These are phyloP conservation scores for Diplotaxis tenuifolia DNA, from an alignment of 345 rosid species.

Conservation along the genomic window DNA sequence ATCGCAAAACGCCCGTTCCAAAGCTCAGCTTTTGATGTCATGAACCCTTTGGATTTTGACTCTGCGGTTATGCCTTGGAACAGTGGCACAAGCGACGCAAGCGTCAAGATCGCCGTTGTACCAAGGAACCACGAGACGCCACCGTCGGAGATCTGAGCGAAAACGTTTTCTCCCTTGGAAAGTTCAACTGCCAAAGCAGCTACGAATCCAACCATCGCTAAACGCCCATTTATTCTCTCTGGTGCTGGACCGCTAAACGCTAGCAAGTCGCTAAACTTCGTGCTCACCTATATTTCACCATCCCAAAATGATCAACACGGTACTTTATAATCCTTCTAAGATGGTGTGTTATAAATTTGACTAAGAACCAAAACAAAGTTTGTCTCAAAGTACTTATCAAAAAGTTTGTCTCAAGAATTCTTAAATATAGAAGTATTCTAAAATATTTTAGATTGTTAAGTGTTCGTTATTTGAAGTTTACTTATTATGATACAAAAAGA, in stretches of 20 bases:
- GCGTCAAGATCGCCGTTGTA: slow-evolving; percentile 50
- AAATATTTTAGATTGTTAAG: neutral
- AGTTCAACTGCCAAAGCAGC: slow-evolving; percentile 68
- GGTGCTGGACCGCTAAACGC: slow-evolving; percentile 89
- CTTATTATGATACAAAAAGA: neutral
- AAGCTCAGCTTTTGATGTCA: slow-evolving; percentile 82
- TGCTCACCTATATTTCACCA: slow-evolving; percentile 44
- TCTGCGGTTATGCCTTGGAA: slow-evolving; percentile 56
- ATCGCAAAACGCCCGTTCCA: slow-evolving; percentile 86
- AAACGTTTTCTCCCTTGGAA: slow-evolving; percentile 63
- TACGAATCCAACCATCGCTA: slow-evolving; percentile 88
- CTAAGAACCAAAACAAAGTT: neutral
- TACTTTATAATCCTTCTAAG: neutral
- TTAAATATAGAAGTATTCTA: neutral
- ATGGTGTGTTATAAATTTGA: neutral
- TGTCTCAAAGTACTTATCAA: neutral
- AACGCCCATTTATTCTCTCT: slow-evolving; percentile 81
- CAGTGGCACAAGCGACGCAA: slow-evolving; percentile 64
- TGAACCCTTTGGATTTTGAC: slow-evolving; percentile 51
- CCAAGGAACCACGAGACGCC: slow-evolving; percentile 64
- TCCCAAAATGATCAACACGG: neutral
- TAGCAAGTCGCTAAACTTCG: slow-evolving; percentile 53
- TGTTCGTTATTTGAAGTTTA: neutral
- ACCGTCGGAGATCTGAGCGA: slow-evolving; percentile 57
- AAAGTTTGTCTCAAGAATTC: neutral